These are phyloP conservation scores for Nannochloropsis oceanica DNA, from an alignment of 108 stramenopile genomes.

Conservation along the genomic window DNA sequence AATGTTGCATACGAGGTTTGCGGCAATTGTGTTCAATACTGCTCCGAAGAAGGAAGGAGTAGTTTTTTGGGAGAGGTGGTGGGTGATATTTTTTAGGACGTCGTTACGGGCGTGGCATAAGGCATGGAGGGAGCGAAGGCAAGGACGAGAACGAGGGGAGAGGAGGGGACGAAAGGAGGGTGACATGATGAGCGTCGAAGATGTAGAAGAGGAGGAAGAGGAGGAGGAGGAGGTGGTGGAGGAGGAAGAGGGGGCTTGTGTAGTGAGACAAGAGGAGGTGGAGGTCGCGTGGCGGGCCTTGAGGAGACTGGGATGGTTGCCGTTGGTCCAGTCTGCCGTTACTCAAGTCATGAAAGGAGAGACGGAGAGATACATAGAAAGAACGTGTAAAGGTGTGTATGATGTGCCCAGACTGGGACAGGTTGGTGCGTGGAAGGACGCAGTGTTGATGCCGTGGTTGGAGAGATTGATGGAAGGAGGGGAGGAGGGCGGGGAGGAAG, in stretches of 20 bases:
- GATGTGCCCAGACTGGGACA: neutral
- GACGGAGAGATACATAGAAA: constrained; percentile 7
- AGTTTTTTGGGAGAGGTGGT: neutral
- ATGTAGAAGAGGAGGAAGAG: neutral
- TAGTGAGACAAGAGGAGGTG: constrained; percentile 2
- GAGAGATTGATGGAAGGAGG: neutral
- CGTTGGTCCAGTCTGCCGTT: constrained; percentile 8
- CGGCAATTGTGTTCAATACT: neutral
- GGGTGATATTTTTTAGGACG: neutral
- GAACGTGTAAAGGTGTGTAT: constrained; percentile 17
- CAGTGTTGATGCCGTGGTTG: constrained; percentile 9
- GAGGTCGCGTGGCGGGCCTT: constrained; percentile 6
- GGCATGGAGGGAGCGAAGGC: neutral
- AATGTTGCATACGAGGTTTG: neutral
- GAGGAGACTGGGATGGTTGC: constrained; percentile 10
- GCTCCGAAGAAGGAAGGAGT: neutral
- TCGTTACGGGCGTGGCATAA: neutral
- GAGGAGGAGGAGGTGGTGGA: neutral
- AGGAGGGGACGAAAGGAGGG: neutral
- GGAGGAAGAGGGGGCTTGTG: neutral
- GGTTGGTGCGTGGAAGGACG: constrained; percentile 13
- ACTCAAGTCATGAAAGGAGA: neutral
- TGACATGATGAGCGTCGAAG: neutral
- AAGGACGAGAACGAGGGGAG: neutral
- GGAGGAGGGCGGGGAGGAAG: neutral